Evolutionary conservation across 768 basidiomycete genomes (phyloP).

Genomic region (Chalciporus sphaerocephalus): DNA sequence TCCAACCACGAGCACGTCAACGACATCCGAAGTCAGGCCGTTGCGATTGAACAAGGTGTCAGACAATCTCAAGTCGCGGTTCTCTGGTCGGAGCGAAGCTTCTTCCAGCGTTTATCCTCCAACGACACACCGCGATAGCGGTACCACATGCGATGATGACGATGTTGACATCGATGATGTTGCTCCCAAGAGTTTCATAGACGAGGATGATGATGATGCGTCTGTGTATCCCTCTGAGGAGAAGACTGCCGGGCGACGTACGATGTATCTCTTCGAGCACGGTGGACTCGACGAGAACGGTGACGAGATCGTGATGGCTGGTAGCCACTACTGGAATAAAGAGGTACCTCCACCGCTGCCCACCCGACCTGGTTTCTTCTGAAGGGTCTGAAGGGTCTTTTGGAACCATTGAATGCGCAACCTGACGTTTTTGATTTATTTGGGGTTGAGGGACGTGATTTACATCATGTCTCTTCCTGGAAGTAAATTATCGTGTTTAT

Average conservation of each 20-base stretch:
- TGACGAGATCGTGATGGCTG: slow-evolving; percentile 19
- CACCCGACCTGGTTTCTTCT: slow-evolving; percentile 15
- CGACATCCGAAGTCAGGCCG: slow-evolving; percentile 14
- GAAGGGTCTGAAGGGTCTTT: slow-evolving; percentile 10
- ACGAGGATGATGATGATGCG: slow-evolving; percentile 27
- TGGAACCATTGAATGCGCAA: slow-evolving; percentile 1
- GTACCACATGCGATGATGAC: slow-evolving; percentile 20
- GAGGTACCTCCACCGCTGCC: slow-evolving; percentile 18
- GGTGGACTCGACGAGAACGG: slow-evolving; percentile 21
- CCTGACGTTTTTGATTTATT: slow-evolving; percentile 10
- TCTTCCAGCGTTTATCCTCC: slow-evolving; percentile 18
- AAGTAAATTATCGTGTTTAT: slow-evolving; percentile 33
- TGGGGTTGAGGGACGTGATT: neutral
- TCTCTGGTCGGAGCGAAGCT: slow-evolving; percentile 18
- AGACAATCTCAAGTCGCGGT: slow-evolving; percentile 12
- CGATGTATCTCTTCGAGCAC: slow-evolving; percentile 32
- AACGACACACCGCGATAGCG: slow-evolving; percentile 13
- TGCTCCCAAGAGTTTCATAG: slow-evolving; percentile 8
- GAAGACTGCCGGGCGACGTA: slow-evolving; percentile 32
- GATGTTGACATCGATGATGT: slow-evolving; percentile 20
- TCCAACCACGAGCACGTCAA: slow-evolving; percentile 21
- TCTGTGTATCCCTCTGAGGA: slow-evolving; percentile 30
- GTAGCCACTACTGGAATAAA: slow-evolving; percentile 19
- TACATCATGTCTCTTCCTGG: neutral
- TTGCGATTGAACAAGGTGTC: slow-evolving; percentile 3